phyloP scores from a whole-genome alignment of 2,329 filamentous ascomycete species.

The Peltaster fructicola region DNA sequence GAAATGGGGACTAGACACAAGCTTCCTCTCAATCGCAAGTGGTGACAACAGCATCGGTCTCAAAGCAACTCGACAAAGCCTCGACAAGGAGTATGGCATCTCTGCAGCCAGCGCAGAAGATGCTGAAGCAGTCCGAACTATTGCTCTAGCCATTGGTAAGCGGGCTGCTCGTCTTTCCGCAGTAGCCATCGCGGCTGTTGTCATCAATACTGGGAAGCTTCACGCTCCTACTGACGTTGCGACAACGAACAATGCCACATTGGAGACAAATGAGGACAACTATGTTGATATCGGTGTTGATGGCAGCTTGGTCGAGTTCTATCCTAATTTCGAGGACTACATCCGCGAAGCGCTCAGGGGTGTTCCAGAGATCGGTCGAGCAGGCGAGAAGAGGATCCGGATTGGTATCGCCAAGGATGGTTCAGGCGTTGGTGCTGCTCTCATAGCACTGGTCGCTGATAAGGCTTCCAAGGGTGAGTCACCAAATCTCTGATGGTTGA shows the following conservation, averaged over 20 bases:
- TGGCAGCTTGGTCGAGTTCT: constrained; percentile 86
- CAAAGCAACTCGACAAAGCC: constrained; percentile 54
- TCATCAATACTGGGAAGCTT: constrained; percentile 64
- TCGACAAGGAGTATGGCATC: constrained; percentile 61
- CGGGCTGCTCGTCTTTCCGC: constrained; percentile 77
- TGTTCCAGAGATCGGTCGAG: constrained; percentile 58
- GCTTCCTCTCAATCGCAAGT: constrained; percentile 73
- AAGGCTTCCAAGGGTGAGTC: constrained; percentile 23
- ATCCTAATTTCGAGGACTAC: constrained; percentile 78
- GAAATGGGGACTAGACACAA: constrained; percentile 81
- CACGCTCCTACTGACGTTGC: constrained; percentile 19
- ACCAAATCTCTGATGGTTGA: constrained; percentile 1
- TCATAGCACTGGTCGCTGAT: constrained; percentile 82
- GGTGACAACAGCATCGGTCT: constrained; percentile 59
- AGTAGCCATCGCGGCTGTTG: constrained; percentile 69
- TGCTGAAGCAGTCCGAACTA: constrained; percentile 68
- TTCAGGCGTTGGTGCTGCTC: constrained; percentile 80
- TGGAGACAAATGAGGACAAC: constrained; percentile 36
- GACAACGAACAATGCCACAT: constrained; percentile 11
- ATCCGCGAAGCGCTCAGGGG: constrained; percentile 65
- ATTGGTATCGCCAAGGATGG: constrained; percentile 97
- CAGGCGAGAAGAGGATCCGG: constrained; percentile 68
- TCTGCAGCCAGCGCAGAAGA: constrained; percentile 65
- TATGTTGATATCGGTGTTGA: constrained; percentile 87
- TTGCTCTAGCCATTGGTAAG: constrained; percentile 69